Evolutionary conservation across 345 rosid genomes (phyloP), one percentile per base, ranked within the genome.

Genomic region (Laguncularia racemosa): DNA sequence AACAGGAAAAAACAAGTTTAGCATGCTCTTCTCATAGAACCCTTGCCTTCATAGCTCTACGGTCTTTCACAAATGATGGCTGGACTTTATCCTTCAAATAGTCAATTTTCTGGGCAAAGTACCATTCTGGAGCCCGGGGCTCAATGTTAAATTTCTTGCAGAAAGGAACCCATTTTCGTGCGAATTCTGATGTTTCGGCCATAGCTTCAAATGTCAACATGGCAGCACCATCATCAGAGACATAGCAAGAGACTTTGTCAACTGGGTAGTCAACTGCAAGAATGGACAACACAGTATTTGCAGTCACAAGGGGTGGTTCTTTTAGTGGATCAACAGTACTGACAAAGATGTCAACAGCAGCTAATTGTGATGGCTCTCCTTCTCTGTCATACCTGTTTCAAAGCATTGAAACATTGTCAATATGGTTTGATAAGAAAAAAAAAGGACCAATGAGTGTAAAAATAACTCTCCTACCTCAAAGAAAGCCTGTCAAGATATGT

Each of bases 71-170:
- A 75, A 89, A 89, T 44, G 91, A 80, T 61, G 96, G 71, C 65
- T 89, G 95, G 59, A 86, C 84, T 76, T 84, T 89, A 55, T 89
- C 96, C 75, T 86, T 89, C 75, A 89, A 67, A 75, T 89, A 89
- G 58, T 89, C 97, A 62, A 89, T 82, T 63, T 89, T 86, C 50
- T 80, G 79, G 17, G 89, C 57, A 63, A 86, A 86, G 60, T 89
- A 86, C 87, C 89, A 89, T 57, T 89, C 97, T 44, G 97, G 97
- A 58, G 97, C 97, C 16, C 92, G 84, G 62, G 97, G 97, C 74
- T 89, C 97, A 66, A 89, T 82, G 73, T 17, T 65, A 66, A 78
- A 84, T 58, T 84, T 89, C 83, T 84, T 89, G 81, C 80, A 67
- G 59, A 89, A 89, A 18, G 97, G 97, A 18, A 86, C 97, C 97